phyloP scores from a whole-genome alignment of 2,329 filamentous ascomycete genomes.

The Thelonectria olida region DNA sequence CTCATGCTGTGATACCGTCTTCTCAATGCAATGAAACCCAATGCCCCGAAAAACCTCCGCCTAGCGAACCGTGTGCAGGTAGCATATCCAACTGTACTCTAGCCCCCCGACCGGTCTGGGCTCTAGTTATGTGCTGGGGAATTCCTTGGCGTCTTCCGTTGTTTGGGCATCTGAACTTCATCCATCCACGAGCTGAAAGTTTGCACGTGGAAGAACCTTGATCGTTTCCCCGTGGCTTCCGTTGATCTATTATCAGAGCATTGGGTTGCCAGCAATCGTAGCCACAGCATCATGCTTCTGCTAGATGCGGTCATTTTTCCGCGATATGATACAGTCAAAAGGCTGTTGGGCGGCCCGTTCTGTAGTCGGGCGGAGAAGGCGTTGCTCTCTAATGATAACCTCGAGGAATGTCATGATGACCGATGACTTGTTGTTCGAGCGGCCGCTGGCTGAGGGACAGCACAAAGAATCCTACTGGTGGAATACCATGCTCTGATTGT shows the following conservation, averaged over 20 bases:
- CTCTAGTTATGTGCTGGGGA: background rate
- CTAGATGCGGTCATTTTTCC: background rate
- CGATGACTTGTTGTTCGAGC: conserved; percentile 10
- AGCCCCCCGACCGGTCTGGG: background rate
- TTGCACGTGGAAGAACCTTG: background rate
- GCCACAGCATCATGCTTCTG: conserved; percentile 4
- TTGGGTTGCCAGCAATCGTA: background rate
- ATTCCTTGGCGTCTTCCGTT: background rate
- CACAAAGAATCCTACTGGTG: conserved; percentile 14
- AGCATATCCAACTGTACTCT: background rate
- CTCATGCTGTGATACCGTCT: conserved; percentile 9
- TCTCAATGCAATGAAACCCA: conserved; percentile 9
- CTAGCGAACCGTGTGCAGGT: conserved; percentile 2
- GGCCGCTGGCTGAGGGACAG: conserved; percentile 18
- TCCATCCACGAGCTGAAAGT: no score
- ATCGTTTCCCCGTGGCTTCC: background rate
- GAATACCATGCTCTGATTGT: background rate
- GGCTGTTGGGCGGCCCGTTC: background rate
- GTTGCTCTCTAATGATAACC: conserved; percentile 17
- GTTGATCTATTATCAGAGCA: background rate
- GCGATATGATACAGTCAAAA: conserved; percentile 5
- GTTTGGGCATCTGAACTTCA: background rate
- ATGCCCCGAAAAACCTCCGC: conserved; percentile 7
- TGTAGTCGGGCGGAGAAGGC: background rate
- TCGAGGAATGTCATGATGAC: conserved; percentile 14